Percentiles rank a stretch among this genome's conserved stretches.
These are phyloP conservation scores for Pythium pyrilobum DNA, from an alignment of 352 stramenopile genomes.

Conservation along the genomic window DNA sequence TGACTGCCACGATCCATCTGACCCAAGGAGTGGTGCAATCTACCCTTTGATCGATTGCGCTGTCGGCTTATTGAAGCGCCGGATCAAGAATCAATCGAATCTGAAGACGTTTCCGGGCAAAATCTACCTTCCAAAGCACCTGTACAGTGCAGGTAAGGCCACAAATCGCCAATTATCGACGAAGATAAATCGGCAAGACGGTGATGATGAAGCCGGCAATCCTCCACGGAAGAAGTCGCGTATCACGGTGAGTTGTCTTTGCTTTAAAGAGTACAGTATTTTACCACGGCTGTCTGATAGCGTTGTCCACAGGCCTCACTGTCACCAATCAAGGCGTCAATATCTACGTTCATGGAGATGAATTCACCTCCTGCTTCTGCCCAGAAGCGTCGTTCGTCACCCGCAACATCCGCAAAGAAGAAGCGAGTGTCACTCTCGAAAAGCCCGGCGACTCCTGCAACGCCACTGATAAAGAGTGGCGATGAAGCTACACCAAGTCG, in stretches of 20 bases:
- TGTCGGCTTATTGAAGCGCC: slow-evolving; percentile 61
- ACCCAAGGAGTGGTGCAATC: slow-evolving; percentile 34
- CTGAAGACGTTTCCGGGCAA: slow-evolving; percentile 77
- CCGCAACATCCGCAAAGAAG: slow-evolving; percentile 12
- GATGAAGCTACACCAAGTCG: slow-evolving; percentile 27
- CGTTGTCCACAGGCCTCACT: slow-evolving; percentile 40
- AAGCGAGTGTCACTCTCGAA: slow-evolving; percentile 18
- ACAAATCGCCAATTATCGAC: background rate
- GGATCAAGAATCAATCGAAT: slow-evolving; percentile 84
- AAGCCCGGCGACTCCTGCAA: slow-evolving; percentile 1
- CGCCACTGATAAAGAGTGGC: background rate
- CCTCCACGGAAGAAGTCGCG: slow-evolving; percentile 20
- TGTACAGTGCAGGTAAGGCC: slow-evolving; percentile 30
- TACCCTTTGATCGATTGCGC: slow-evolving; percentile 63
- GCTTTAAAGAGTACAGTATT: background rate
- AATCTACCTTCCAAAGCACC: slow-evolving; percentile 77
- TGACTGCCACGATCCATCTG: slow-evolving; percentile 55
- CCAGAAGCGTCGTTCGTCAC: slow-evolving; percentile 43
- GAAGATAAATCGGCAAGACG: background rate
- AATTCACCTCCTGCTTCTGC: slow-evolving; percentile 47
- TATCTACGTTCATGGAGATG: slow-evolving; percentile 54
- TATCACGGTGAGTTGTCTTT: slow-evolving; percentile 39
- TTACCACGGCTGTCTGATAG: background rate
- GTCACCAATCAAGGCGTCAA: slow-evolving; percentile 66
- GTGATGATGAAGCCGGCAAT: background rate